Evolutionary conservation across 2,329 filamentous ascomycete genomes (phyloP).

Genomic region (Aspergillus fumigatiaffinis): DNA sequence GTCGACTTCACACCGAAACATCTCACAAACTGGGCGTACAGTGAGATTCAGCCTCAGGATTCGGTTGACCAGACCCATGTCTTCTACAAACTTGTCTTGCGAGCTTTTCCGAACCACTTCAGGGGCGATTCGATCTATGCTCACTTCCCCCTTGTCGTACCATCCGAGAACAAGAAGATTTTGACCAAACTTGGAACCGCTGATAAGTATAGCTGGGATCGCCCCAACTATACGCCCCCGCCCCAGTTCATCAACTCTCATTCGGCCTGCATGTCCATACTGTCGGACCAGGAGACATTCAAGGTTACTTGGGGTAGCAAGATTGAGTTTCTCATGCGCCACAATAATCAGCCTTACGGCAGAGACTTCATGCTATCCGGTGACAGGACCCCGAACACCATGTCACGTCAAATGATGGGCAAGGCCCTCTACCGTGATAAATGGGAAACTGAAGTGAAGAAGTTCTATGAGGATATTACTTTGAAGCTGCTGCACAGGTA

Average conservation of each 20-base stretch:
- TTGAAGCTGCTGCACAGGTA: slow-evolving; percentile 41
- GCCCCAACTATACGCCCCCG: slow-evolving; percentile 26
- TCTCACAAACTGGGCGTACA: slow-evolving; percentile 46
- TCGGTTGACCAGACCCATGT: slow-evolving; percentile 48
- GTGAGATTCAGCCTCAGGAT: slow-evolving; percentile 40
- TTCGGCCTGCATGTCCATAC: slow-evolving; percentile 41
- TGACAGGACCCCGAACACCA: slow-evolving; percentile 39
- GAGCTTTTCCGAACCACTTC: slow-evolving; percentile 49
- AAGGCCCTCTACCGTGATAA: slow-evolving; percentile 43
- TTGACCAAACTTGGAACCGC: slow-evolving; percentile 38
- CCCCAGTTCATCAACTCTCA: slow-evolving; percentile 45
- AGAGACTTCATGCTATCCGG: slow-evolving; percentile 48
- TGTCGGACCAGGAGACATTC: slow-evolving; percentile 42
- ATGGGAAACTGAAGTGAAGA: slow-evolving; percentile 44
- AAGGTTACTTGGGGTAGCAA: slow-evolving; percentile 46
- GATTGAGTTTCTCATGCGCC: slow-evolving; percentile 43
- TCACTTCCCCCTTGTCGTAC: slow-evolving; percentile 48
- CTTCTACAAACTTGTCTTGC: slow-evolving; percentile 51
- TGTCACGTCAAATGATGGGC: slow-evolving; percentile 43
- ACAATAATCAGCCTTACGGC: slow-evolving; percentile 34
- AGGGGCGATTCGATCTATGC: slow-evolving; percentile 47
- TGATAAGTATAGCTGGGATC: slow-evolving; percentile 40
- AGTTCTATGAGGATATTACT: slow-evolving; percentile 48
- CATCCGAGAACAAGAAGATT: slow-evolving; percentile 45
- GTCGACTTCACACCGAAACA: slow-evolving; percentile 43